Base-by-base conservation (phyloP, 192 early-diverging fungal genomes). In the Dimargaris xerosporica region DNA sequence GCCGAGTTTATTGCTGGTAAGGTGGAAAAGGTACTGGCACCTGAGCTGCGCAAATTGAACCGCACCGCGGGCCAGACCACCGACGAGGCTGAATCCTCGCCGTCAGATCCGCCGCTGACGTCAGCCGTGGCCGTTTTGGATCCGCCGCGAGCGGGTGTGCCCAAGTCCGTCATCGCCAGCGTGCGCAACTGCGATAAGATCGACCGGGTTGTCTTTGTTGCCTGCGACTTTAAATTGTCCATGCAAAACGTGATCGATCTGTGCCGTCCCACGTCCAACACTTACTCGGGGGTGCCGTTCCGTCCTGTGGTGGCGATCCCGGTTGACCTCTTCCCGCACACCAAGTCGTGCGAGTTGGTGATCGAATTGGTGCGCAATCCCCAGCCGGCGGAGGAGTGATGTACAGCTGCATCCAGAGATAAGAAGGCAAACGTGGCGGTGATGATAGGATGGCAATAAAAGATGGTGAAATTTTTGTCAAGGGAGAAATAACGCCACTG, bases 291-390 rank as follows among this genome's bases (percentile, higher is more conserved):
- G 10, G 43, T 25, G 41, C 81, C 84, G 13, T 91, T 91, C 72
- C 66, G 72, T n/a, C 80, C 80, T 2, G 54, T 66, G 13, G 65
- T 72, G 45, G 84, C 80, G 2, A 66, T 81, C 30, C 73, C 82
- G 2, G 71, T 91, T 7, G 88, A 91, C 65, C 55, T 91, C 23
- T 91, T 91, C 75, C 88, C 88, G 50, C 83, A 91, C 66, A 81
- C 84, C 25, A 63, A 74, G 25, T 79, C 77, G 50, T 84, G 71
- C 47, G 88, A 89, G 71, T 64, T 89, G 23, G 68, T 91, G 16
- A 63, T 89, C 48, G 82, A 81, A 62, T 85, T 88, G 64, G 60
- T 72, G n/a, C 63, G 82, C 51, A 29, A 59, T 19, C 23, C 47
- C 17, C 47, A 19, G 19, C 5, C 17, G 10, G 47, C 2, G 19